These are phyloP conservation scores for Chalaropsis ovoidea DNA, from an alignment of 2,329 filamentous ascomycete genomes.

Conservation along the genomic window DNA sequence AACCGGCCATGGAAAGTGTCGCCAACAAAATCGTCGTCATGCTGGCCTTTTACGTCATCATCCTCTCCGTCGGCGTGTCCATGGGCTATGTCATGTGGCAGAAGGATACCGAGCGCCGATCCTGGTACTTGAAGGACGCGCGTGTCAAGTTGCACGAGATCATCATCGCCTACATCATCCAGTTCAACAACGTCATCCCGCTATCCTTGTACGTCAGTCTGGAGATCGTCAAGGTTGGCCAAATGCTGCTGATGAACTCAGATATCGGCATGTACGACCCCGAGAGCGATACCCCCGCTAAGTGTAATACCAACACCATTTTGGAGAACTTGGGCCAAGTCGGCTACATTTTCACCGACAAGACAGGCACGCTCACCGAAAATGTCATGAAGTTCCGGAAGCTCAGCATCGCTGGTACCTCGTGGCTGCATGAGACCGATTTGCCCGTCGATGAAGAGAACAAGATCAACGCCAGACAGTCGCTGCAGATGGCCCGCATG, in stretches of 20 bases:
- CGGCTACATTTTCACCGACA: conserved; percentile 84
- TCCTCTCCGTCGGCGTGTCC: conserved; percentile 70
- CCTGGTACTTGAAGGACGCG: conserved; percentile 67
- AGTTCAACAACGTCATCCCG: conserved; percentile 94
- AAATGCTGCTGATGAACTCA: conserved; percentile 65
- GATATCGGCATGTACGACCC: conserved; percentile 90
- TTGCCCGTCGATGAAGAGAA: conserved; percentile 33
- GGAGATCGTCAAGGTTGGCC: conserved; percentile 72
- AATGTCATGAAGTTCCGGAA: conserved; percentile 95
- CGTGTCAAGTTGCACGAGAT: conserved; percentile 69
- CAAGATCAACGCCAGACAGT: conserved; percentile 21
- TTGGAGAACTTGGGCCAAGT: conserved; percentile 89
- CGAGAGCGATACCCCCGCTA: conserved; percentile 71
- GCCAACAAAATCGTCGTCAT: conserved; percentile 75
- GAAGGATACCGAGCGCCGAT: conserved; percentile 50
- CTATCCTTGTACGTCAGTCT: conserved; percentile 84
- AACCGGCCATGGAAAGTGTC: conserved; percentile 62
- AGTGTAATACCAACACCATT: conserved; percentile 88
- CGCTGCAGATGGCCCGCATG: conserved; percentile 21
- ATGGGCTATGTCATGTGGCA: conserved; percentile 75
- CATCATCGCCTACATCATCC: conserved; percentile 83
- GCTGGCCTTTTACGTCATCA: conserved; percentile 67
- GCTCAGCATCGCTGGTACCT: conserved; percentile 76
- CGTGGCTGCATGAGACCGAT: conserved; percentile 78
- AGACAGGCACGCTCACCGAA: conserved; percentile 87